Conservation (phyloP, 2,329 filamentous ascomycete genomes). For the Aureobasidium sp. region DNA sequence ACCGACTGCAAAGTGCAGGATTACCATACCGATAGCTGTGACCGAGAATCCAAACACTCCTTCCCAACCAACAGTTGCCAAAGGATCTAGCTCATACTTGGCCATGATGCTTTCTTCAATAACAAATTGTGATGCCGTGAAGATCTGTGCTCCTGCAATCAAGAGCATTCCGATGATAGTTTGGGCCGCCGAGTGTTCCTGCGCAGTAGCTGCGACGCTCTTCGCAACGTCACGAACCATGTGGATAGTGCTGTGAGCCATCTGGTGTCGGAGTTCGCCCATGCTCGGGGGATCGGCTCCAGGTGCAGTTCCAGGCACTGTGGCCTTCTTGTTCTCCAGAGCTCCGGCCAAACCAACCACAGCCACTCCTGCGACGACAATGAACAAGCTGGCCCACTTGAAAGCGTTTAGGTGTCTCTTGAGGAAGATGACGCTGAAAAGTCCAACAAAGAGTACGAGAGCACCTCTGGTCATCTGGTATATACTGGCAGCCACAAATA, state of each 20-base stretch:
- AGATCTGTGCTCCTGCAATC: constrained; percentile 91
- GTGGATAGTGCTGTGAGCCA: background rate
- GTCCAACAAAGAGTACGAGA: constrained; percentile 86
- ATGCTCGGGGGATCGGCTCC: constrained; percentile 13
- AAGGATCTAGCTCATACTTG: constrained; percentile 68
- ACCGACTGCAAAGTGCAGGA: constrained; percentile 71
- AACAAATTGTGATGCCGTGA: constrained; percentile 94
- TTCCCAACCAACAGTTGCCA: constrained; percentile 93
- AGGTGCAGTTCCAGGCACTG: constrained; percentile 21
- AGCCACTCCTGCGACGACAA: constrained; percentile 81
- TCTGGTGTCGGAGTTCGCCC: background rate
- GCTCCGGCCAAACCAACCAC: constrained; percentile 84
- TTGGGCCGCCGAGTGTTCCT: constrained; percentile 50
- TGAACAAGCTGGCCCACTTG: constrained; percentile 83
- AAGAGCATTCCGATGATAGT: constrained; percentile 78
- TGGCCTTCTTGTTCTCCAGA: constrained; percentile 57
- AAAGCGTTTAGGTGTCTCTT: constrained; percentile 71
- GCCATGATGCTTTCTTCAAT: constrained; percentile 89
- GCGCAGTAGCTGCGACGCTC: constrained; percentile 32
- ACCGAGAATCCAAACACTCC: constrained; percentile 81
- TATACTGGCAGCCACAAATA: constrained; percentile 91
- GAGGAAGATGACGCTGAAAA: constrained; percentile 90
- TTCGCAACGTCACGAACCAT: constrained; percentile 18
- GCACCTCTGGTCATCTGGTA: constrained; percentile 98
- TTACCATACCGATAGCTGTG: constrained; percentile 68